These are phyloP conservation scores for Chenopodium album DNA, from an alignment of 148 eudicot species.

Conservation along the genomic window DNA sequence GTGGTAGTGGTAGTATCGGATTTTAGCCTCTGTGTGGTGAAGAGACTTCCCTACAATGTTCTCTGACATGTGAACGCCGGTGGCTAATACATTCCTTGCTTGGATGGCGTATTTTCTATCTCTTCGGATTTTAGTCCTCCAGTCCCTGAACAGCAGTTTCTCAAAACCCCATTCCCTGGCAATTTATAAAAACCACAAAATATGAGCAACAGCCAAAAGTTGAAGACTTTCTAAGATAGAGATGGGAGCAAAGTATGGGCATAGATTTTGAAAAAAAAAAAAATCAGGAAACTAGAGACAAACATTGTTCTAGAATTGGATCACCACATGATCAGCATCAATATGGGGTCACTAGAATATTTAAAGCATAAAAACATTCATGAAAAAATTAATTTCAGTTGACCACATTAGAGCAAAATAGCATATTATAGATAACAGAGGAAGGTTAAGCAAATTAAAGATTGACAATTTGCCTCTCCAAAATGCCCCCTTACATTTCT, in stretches of 20 bases:
- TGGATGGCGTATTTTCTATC: constrained; percentile 66
- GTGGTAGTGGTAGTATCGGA: constrained; percentile 70
- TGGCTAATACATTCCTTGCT: constrained; percentile 48
- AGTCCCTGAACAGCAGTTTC: constrained; percentile 59
- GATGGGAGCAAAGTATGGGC: constrained; percentile 9
- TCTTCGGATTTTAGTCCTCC: constrained; percentile 43
- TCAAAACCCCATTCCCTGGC: constrained; percentile 69
- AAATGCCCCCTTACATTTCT: no score
- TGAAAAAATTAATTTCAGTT: background rate
- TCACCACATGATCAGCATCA: background rate
- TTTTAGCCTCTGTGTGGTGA: constrained; percentile 44
- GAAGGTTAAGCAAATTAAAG: background rate
- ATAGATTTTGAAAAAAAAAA: background rate
- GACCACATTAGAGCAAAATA: background rate
- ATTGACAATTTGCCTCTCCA: background rate
- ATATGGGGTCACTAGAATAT: background rate
- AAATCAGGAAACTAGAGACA: background rate
- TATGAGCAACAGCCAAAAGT: background rate
- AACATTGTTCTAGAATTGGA: background rate
- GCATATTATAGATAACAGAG: background rate
- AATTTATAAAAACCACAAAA: background rate
- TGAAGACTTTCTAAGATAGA: background rate
- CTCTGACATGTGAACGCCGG: constrained; percentile 72
- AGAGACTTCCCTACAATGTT: constrained; percentile 44
- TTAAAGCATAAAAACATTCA: background rate